Evolutionary conservation across 78 protist genomes (phyloP), one percentile per base, ranked within the genome.

Genomic region (Trichosphaerium sp.): DNA sequence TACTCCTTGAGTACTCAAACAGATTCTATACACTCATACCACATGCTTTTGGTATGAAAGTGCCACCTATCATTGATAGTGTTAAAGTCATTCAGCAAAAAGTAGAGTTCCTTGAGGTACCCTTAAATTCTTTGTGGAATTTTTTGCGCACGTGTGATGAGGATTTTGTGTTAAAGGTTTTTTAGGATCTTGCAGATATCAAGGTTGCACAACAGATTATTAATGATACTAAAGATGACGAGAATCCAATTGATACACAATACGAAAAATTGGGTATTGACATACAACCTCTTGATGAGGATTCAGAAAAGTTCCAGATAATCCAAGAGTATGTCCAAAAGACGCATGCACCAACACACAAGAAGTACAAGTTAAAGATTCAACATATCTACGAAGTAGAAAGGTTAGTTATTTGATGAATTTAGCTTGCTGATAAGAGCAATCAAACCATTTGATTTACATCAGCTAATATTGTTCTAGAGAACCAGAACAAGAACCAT

Each of bases 331-430:
- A 64, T 31, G 39, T 82, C 12, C 2, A 4, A 29, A 70, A 75
- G 62, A 69, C 82, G 37, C 88, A 82, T 57, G 88, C 69, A n/a
- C 0, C 1, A 10, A 82, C 88, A 1, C 88, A 82, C 76, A 29
- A 18, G 21, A 4, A 0, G 29, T 78, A 70, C 66, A 0, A 0
- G 23, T 61, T 77, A 39, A 32, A 39, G 37, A 23, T 81, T 14
- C 4, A 1, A 34, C 67, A 81, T 12, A 67, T 51, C 26, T 57
- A 64, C 51, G 62, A 34, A 34, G 70, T 74, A 10, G 62, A n/a
- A 6, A n/a, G n/a, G n/a, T n/a, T n/a, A n/a, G n/a, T n/a, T n/a
- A n/a, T n/a, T n/a, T n/a, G n/a, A n/a, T n/a, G n/a, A n/a, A n/a
- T n/a, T n/a, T n/a, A n/a, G n/a, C n/a, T n/a, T n/a, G n/a, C n/a